These are phyloP conservation scores for Suhomyces bokatorum DNA, from an alignment of 1,139 yeast genomes.

Conservation along the genomic window DNA sequence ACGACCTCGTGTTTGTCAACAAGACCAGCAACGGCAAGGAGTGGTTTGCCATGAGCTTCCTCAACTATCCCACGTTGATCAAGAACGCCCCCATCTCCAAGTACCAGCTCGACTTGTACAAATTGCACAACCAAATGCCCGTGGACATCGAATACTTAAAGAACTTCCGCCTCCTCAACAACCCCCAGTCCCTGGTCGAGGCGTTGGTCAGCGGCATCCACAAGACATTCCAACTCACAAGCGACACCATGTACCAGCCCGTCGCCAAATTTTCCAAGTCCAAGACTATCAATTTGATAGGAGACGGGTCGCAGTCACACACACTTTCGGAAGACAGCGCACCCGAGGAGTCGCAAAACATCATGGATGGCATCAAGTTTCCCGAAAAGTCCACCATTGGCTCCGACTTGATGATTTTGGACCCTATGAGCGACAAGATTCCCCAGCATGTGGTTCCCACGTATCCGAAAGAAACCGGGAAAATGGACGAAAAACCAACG, in stretches of 20 bases:
- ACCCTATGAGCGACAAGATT: slow-evolving; percentile 7
- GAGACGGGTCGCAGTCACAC: slow-evolving; percentile 7
- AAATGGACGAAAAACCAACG: background rate
- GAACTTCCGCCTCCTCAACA: slow-evolving; percentile 21
- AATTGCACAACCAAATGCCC: slow-evolving; percentile 17
- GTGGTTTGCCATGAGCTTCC: slow-evolving; percentile 87
- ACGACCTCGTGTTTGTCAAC: slow-evolving; percentile 59
- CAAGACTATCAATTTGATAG: slow-evolving; percentile 9
- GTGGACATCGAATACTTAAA: slow-evolving; percentile 18
- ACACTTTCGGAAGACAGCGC: slow-evolving; percentile 19
- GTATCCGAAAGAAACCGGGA: background rate
- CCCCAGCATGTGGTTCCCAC: background rate
- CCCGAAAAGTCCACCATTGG: slow-evolving; percentile 21
- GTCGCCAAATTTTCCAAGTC: slow-evolving; percentile 28
- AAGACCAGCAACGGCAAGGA: slow-evolving; percentile 59
- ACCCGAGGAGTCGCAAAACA: slow-evolving; percentile 9
- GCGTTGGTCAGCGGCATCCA: slow-evolving; percentile 55
- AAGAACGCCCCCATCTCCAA: slow-evolving; percentile 73
- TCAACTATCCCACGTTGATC: slow-evolving; percentile 75
- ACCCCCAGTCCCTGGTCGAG: slow-evolving; percentile 23
- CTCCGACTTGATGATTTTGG: slow-evolving; percentile 15
- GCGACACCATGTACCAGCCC: slow-evolving; percentile 42
- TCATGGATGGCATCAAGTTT: slow-evolving; percentile 43
- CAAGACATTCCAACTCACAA: slow-evolving; percentile 34
- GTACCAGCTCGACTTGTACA: slow-evolving; percentile 46